Evolutionary conservation across 2,329 filamentous ascomycete species (phyloP).

Genomic region (Colletotrichum sp.): DNA sequence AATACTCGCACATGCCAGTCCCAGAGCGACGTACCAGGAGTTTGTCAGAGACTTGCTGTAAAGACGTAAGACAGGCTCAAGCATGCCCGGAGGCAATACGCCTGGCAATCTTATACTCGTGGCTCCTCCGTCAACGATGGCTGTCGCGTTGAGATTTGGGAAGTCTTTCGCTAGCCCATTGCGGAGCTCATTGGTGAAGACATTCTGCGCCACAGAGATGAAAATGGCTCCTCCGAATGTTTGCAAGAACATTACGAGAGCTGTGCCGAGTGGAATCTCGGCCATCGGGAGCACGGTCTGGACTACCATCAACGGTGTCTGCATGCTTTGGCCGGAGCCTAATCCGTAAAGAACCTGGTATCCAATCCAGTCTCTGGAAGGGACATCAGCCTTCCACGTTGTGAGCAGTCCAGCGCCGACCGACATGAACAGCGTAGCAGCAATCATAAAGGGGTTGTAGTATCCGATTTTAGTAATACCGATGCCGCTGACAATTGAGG

Average conservation of each 20-base stretch:
- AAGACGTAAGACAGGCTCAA: background rate
- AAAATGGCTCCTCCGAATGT: slow-evolving; percentile 14
- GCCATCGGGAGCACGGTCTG: slow-evolving; percentile 25
- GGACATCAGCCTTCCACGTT: background rate
- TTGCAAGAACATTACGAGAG: slow-evolving; percentile 14
- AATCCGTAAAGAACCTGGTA: slow-evolving; percentile 28
- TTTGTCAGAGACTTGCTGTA: slow-evolving; percentile 3
- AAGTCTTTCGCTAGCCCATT: background rate
- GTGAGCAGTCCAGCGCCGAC: slow-evolving; percentile 26
- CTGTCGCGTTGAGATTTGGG: background rate
- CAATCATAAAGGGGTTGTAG: slow-evolving; percentile 38
- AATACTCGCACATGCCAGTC: background rate
- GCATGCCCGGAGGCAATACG: background rate
- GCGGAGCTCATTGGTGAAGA: slow-evolving; percentile 9
- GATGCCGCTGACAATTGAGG: slow-evolving; percentile 28
- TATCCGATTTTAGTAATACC: slow-evolving; percentile 37
- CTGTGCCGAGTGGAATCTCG: slow-evolving; percentile 8
- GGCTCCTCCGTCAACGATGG: background rate
- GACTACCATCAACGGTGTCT: slow-evolving; percentile 27
- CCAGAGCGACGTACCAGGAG: slow-evolving; percentile 5
- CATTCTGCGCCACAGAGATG: slow-evolving; percentile 6
- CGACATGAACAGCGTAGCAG: slow-evolving; percentile 29
- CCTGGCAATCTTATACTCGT: background rate
- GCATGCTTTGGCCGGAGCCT: slow-evolving; percentile 28
- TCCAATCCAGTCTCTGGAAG: slow-evolving; percentile 22